phyloP scores from a whole-genome alignment of 1,284 basidiomycete genomes.

The Exsudoporus floridanus region DNA sequence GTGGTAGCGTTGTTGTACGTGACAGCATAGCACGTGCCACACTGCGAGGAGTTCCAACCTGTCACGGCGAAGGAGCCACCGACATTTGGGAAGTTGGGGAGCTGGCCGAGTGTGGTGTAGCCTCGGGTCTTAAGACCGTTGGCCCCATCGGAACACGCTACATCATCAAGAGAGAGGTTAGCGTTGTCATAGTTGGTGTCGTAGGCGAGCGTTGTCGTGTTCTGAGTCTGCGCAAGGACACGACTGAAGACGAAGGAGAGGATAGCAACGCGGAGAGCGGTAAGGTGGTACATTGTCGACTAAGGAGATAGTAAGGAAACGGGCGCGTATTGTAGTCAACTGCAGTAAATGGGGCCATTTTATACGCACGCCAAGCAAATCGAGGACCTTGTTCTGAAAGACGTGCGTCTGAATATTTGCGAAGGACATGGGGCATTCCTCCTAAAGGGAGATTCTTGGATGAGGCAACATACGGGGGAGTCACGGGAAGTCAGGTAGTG shows the following conservation, averaged over 20 bases:
- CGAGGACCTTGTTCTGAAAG: conserved; percentile 1
- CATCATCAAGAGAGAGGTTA: conserved; percentile 20
- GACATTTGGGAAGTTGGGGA: conserved; percentile 36
- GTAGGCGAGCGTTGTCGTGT: conserved; percentile 22
- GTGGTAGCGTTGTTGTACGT: conserved; percentile 22
- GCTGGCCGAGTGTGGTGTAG: conserved; percentile 33
- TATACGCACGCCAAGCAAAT: conserved; percentile 17
- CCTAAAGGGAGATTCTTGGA: background rate
- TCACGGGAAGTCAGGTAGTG: background rate
- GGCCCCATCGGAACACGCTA: conserved; percentile 37
- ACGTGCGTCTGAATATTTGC: conserved; percentile 6
- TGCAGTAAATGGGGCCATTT: conserved; percentile 4
- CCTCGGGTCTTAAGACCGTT: conserved; percentile 30
- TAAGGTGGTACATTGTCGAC: conserved; percentile 17
- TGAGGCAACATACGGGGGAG: background rate
- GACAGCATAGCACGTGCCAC: conserved; percentile 37
- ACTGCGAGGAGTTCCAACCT: conserved; percentile 30
- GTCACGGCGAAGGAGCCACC: conserved; percentile 33
- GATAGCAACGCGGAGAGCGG: conserved; percentile 9
- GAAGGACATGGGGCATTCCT: background rate
- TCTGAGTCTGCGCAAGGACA: conserved; percentile 28
- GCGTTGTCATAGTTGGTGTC: conserved; percentile 35
- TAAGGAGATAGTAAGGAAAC: background rate
- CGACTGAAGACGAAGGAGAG: conserved; percentile 2
- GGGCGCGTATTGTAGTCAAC: background rate